phyloP scores from a whole-genome alignment of 2,329 filamentous ascomycete genomes.

The Thelonectria olida region DNA sequence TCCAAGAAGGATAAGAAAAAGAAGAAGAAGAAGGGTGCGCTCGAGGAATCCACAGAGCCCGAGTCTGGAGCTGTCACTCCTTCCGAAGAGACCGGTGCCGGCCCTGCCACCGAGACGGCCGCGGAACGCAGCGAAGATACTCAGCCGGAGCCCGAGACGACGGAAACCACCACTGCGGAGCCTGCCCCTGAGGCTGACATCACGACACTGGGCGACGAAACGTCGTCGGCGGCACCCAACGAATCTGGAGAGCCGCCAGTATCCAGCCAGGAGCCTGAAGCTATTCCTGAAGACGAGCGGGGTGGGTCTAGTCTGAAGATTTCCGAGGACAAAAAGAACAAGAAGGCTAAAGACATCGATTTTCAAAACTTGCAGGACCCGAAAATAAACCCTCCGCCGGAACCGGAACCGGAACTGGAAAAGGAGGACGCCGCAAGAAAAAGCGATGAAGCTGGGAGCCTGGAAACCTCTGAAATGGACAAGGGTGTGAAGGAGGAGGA shows the following conservation, averaged over 20 bases:
- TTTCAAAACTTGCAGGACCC: slow-evolving; percentile 42
- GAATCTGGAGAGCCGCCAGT: slow-evolving; percentile 30
- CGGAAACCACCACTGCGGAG: slow-evolving; percentile 15
- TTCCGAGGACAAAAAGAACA: slow-evolving; percentile 46
- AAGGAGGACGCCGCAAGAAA: slow-evolving; percentile 37
- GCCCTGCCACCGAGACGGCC: slow-evolving; percentile 19
- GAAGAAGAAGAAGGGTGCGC: slow-evolving; percentile 43
- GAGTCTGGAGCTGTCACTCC: slow-evolving; percentile 27
- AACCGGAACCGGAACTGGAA: slow-evolving; percentile 39
- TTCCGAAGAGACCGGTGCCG: slow-evolving; percentile 25
- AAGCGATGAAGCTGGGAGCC: slow-evolving; percentile 33
- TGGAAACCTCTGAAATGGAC: slow-evolving; percentile 28
- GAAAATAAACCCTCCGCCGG: slow-evolving; percentile 34
- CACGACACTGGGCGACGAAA: slow-evolving; percentile 14
- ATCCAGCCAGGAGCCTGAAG: slow-evolving; percentile 36
- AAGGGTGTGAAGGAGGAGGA: slow-evolving; percentile 29
- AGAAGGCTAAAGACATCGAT: slow-evolving; percentile 45
- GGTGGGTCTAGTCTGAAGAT: slow-evolving; percentile 41
- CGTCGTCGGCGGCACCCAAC: slow-evolving; percentile 23
- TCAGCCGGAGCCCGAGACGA: slow-evolving; percentile 27
- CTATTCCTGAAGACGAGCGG: slow-evolving; percentile 42
- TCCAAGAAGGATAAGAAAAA: slow-evolving; percentile 49
- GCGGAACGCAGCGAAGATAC: slow-evolving; percentile 25
- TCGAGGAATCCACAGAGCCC: slow-evolving; percentile 31
- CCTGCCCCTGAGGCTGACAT: slow-evolving; percentile 21